These are phyloP conservation scores for Suillus cothurnatus DNA, from an alignment of 768 basidiomycete genomes.

Conservation along the genomic window DNA sequence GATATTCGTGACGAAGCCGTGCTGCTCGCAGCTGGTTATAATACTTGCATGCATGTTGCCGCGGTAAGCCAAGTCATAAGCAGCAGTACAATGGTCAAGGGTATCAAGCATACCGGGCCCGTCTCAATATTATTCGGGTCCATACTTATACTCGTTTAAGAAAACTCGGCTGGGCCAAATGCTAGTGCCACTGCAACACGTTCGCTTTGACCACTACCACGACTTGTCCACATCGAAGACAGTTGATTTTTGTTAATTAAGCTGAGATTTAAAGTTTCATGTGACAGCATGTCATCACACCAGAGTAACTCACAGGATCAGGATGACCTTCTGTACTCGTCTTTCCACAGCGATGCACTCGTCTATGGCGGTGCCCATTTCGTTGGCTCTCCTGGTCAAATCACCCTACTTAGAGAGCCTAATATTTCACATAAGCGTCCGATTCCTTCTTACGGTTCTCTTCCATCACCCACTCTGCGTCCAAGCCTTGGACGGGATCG, in stretches of 20 bases:
- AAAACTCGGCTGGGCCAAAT: too few relatives aligned
- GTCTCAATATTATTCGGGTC: too few relatives aligned
- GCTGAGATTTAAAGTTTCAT: background rate
- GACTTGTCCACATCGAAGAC: background rate
- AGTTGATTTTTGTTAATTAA: too few relatives aligned
- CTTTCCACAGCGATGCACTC: conserved; percentile 17
- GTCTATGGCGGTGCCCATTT: conserved; percentile 7
- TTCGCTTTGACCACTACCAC: background rate
- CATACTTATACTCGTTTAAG: too few relatives aligned
- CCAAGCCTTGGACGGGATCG: conserved; percentile 11
- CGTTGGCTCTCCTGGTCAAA: conserved; percentile 32
- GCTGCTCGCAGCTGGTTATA: too few relatives aligned
- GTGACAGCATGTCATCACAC: background rate
- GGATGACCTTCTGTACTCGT: background rate
- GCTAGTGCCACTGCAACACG: background rate
- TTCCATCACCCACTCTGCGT: conserved; percentile 2
- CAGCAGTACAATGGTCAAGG: too few relatives aligned
- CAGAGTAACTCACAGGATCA: background rate
- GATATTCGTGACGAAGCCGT: too few relatives aligned
- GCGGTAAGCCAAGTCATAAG: too few relatives aligned
- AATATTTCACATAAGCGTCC: conserved; percentile 18
- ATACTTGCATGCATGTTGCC: too few relatives aligned
- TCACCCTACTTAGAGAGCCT: conserved; percentile 13
- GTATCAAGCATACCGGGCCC: too few relatives aligned
- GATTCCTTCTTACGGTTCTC: conserved; percentile 19